Evolutionary conservation across 1,284 basidiomycete genomes (phyloP).

Genomic region (Mycena citricolor): DNA sequence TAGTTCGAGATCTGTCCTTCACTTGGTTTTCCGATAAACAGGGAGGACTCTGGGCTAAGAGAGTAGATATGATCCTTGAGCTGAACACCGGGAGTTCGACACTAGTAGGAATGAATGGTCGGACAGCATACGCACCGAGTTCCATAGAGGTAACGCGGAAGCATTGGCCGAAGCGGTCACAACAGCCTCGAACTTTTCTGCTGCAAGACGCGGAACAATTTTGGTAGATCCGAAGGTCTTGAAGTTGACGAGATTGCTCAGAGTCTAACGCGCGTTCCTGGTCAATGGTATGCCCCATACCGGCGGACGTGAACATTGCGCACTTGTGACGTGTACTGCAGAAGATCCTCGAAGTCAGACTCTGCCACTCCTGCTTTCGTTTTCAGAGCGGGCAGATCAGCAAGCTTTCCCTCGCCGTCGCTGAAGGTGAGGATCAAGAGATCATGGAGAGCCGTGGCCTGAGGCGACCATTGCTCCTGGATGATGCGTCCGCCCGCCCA

Average conservation of each 20-base stretch:
- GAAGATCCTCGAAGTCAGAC: conserved; percentile 64
- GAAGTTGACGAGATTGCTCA: conserved; percentile 79
- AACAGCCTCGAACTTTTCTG: conserved; percentile 61
- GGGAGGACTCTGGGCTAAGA: conserved; percentile 55
- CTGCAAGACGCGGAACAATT: conserved; percentile 69
- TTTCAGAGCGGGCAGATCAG: conserved; percentile 56
- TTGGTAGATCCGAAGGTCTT: conserved; percentile 83
- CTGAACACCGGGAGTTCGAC: conserved; percentile 33
- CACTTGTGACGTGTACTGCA: conserved; percentile 76
- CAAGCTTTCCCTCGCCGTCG: conserved; percentile 51
- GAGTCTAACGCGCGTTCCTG: conserved; percentile 43
- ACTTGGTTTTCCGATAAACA: conserved; percentile 77
- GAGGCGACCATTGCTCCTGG: conserved; percentile 72
- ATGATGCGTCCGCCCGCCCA: conserved; percentile 85
- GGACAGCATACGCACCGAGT: conserved; percentile 42
- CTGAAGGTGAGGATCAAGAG: conserved; percentile 70
- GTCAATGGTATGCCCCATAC: conserved; percentile 13
- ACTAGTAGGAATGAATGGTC: background rate
- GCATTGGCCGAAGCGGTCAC: conserved; percentile 61
- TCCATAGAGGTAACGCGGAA: conserved; percentile 58
- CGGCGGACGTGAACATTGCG: conserved; percentile 13
- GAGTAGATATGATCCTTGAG: conserved; percentile 74
- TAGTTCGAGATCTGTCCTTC: conserved; percentile 81
- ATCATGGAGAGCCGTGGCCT: conserved; percentile 59
- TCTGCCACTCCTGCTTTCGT: conserved; percentile 49